Base-by-base conservation (phyloP, 1,284 basidiomycete species). In the Paramarasmius palmivorus region DNA sequence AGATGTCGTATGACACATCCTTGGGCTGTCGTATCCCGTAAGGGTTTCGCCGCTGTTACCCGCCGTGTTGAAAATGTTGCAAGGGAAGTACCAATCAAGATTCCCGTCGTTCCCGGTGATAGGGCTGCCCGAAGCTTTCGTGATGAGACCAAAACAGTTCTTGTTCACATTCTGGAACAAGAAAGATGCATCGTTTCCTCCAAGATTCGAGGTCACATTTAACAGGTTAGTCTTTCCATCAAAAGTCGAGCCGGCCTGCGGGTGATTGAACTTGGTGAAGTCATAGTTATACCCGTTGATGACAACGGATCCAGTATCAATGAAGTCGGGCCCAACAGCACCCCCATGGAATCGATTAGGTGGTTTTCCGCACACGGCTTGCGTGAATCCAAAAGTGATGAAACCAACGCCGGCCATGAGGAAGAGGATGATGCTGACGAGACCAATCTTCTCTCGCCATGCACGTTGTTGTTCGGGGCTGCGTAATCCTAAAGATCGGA, bases 331-430 rank as follows among this genome's bases (percentile, higher is more conserved):
- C 56, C 87, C 85, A 57, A 95, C 87, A 19, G 78, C 75, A 39
- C 93, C 94, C 45, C 88, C 83, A 60, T 88, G 85, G 76, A 84
- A 95, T 15, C 93, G 86, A 51, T 88, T 84, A 26, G 88, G 80
- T 19, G 92, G 90, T 40, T 78, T 88, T 36, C 94, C 93, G 70
- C 96, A 99, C 34, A 99, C 95, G 49, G 88, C 77, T 66, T 95
- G 84, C 3, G 95, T 98, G 77, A 99, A 99, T n/a, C 97, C 96
- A 73, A 99, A 99, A 2, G 96, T 99, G 68, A 99, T 80, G 83
- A 95, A 99, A 71, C 95, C 96, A 67, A 99, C 97, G 45, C 78
- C 82, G 20, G 90, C 89, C 96, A 99, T 98, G 60, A 95, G 82
- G 19, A 70, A 7, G 15, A 83, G 68, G 63, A 97, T 93, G 70